Conservation (phyloP, 2,329 filamentous ascomycete genomes). For the Beauveria sp. region DNA sequence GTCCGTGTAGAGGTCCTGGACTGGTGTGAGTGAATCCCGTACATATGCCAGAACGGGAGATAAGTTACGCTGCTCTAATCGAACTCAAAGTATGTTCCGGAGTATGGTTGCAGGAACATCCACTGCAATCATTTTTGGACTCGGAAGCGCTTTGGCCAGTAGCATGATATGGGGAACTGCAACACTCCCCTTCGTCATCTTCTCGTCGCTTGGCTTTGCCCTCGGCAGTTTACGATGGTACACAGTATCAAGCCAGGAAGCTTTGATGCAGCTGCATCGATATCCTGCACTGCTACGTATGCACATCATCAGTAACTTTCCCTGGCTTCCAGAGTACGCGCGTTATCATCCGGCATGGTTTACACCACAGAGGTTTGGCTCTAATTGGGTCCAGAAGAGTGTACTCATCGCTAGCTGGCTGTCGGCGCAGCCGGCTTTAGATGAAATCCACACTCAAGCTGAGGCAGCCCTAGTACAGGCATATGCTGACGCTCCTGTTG, state of each 20-base stretch:
- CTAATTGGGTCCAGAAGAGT: constrained; percentile 15
- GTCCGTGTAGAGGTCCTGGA: neutral
- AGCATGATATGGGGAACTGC: constrained; percentile 19
- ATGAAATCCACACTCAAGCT: constrained; percentile 14
- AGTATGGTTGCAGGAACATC: constrained; percentile 18
- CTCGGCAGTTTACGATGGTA: constrained; percentile 18
- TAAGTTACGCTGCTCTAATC: neutral
- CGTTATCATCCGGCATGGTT: constrained; percentile 11
- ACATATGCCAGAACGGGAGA: neutral
- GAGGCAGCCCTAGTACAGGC: constrained; percentile 14
- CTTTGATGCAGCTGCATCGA: constrained; percentile 15
- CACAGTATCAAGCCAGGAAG: constrained; percentile 13
- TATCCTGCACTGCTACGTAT: constrained; percentile 17
- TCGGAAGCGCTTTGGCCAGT: constrained; percentile 12
- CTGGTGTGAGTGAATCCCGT: neutral
- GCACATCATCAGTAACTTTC: constrained; percentile 18
- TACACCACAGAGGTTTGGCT: constrained; percentile 11
- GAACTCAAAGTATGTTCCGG: constrained; percentile 17
- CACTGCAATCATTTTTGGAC: constrained; percentile 14
- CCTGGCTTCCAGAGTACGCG: constrained; percentile 14
- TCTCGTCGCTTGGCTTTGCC: constrained; percentile 16
- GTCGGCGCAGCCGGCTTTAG: constrained; percentile 16
- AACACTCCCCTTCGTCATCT: constrained; percentile 16
- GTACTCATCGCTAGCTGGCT: constrained; percentile 18
- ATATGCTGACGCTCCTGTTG: neutral